Conservation (phyloP, 345 rosid genomes). For the Mercurialis annua region DNA sequence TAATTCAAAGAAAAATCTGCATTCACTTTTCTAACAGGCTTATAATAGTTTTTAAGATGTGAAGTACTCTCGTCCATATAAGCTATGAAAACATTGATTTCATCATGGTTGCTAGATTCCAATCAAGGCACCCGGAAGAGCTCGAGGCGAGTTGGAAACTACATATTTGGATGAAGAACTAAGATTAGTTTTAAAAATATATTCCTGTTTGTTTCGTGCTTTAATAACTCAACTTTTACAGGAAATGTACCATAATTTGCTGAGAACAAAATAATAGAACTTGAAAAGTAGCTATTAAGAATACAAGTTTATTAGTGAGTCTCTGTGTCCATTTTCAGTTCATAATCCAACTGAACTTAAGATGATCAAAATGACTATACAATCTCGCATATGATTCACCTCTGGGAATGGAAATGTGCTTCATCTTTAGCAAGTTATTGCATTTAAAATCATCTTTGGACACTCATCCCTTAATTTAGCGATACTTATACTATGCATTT, state of each 20-base stretch:
- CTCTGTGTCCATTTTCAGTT: too few species aligned
- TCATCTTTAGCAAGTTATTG: not conserved
- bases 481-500: not conserved
- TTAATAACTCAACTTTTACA: not conserved
- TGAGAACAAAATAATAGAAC: not conserved
- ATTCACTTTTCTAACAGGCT: too few species aligned
- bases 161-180: constrained; percentile 62
- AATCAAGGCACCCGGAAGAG: constrained; percentile 56
- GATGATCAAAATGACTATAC: too few species aligned
- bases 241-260: not conserved
- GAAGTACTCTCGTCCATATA: too few species aligned
- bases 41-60: too few species aligned
- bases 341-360: too few species aligned
- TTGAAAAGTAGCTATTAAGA: not conserved
- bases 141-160: constrained; percentile 57
- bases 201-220: not conserved
- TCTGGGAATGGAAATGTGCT: too few species aligned
- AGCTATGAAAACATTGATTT: not conserved
- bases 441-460: not conserved
- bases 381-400: too few species aligned
- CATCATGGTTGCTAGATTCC: constrained; percentile 40
- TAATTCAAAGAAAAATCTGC: too few species aligned
- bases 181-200: constrained; percentile 28
- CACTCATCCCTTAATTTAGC: not conserved
- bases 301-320: too few species aligned